Percentiles rank a stretch among this genome's conserved stretches.
Evolutionary conservation across 176 grass and related monocot genomes (phyloP).

Genomic region (Paspalum notatum): DNA sequence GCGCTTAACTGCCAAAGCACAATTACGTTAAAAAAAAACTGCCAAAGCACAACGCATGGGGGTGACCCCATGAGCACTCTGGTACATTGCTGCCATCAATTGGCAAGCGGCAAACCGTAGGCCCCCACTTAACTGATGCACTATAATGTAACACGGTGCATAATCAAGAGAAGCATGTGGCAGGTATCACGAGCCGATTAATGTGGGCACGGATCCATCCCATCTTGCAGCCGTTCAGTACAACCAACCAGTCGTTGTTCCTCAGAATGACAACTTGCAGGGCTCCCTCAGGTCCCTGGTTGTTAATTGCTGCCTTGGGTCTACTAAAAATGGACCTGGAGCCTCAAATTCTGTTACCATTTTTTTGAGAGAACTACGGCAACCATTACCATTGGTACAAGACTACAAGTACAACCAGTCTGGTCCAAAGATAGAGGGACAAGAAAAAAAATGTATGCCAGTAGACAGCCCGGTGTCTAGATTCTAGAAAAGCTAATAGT

Average conservation of each 20-base stretch:
- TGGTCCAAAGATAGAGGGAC: not conserved
- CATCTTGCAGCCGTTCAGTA: conserved; percentile 20
- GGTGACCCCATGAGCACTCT: conserved; percentile 9
- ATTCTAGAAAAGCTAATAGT: conserved; percentile 6
- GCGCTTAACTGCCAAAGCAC: conserved; percentile 44
- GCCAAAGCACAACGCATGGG: conserved; percentile 22
- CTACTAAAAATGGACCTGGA: not conserved
- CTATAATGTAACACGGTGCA: not conserved
- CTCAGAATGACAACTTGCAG: not conserved
- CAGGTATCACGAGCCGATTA: conserved; percentile 1
- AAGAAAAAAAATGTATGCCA: conserved; percentile 17
- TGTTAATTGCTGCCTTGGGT: not conserved
- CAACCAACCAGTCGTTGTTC: not conserved
- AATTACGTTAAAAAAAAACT: too few species aligned
- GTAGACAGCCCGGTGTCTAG: not conserved
- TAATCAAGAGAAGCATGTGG: conserved; percentile 29
- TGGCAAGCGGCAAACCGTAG: conserved; percentile 20
- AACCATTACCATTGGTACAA: too few species aligned
- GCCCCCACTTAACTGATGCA: conserved; percentile 11
- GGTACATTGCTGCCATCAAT: not conserved
- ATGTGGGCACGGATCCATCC: conserved; percentile 13
- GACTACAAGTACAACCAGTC: not conserved
- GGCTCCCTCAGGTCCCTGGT: not conserved
- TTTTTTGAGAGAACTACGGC: too few species aligned
- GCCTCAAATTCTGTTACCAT: not conserved